These are phyloP conservation scores for Corinectria fuckeliana DNA, from an alignment of 2,329 filamentous ascomycete species.

Conservation along the genomic window DNA sequence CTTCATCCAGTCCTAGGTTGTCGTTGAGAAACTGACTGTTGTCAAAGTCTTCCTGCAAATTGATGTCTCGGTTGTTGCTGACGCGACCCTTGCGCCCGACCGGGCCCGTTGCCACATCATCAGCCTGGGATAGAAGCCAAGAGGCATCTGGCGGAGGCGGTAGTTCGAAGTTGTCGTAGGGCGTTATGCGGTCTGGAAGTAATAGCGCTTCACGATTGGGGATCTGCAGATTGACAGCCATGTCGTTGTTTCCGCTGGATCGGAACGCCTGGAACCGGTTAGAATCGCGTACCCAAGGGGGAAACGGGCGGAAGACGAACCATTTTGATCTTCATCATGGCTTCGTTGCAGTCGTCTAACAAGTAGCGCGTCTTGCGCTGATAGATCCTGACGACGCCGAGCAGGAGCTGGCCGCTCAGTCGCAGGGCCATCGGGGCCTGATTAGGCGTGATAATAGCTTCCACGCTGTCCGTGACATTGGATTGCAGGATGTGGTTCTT, in stretches of 20 bases:
- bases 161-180: conserved; percentile 79
- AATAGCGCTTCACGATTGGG: conserved; percentile 86
- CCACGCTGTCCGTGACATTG: conserved; percentile 92
- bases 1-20: conserved; percentile 64
- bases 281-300: conserved; percentile 13
- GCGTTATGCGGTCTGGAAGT: conserved; percentile 90
- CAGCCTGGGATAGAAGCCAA: conserved; percentile 78
- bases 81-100: conserved; percentile 63
- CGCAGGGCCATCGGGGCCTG: conserved; percentile 95
- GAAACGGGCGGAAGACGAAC: conserved; percentile 55
- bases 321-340: conserved; percentile 98
- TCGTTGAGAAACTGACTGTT: conserved; percentile 83
- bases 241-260: conserved; percentile 91
- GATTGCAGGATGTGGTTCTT: conserved; percentile 96
- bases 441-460: conserved; percentile 90
- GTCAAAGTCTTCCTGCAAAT: conserved; percentile 71
- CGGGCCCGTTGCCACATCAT: conserved; percentile 62
- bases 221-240: conserved; percentile 81
- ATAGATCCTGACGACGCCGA: conserved; percentile 97
- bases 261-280: conserved; percentile 78
- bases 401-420: conserved; percentile 88
- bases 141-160: conserved; percentile 89
- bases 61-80: conserved; percentile 70
- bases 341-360: conserved; percentile 96
- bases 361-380: conserved; percentile 96